Conservation (phyloP, 441 rosid genomes). For the Theobroma grandiflorum region DNA sequence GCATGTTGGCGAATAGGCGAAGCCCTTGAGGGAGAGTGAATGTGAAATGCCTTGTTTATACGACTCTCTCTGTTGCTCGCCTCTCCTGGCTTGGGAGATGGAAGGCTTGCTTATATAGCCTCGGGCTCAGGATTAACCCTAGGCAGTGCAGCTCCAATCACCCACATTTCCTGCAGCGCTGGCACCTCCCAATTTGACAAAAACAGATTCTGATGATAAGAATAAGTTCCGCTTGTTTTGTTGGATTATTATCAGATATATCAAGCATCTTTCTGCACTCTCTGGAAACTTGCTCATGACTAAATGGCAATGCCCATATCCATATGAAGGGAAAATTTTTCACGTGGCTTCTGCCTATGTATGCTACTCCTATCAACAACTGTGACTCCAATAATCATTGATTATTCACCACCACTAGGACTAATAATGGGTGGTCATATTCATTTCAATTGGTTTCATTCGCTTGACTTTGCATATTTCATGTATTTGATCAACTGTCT, state of each 20-base stretch:
- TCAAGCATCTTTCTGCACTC: not conserved
- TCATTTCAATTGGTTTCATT: too few species aligned
- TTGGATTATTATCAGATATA: not conserved
- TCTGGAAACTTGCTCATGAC: not conserved
- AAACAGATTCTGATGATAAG: not conserved
- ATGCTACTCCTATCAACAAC: not conserved
- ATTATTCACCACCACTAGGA: too few species aligned
- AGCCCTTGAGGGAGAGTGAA: slow-evolving; percentile 32
- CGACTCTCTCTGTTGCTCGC: not conserved
- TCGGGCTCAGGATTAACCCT: not conserved
- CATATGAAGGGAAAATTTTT: not conserved
- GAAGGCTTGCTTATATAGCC: not conserved
- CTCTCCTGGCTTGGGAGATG: not conserved
- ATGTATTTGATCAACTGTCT: too few species aligned
- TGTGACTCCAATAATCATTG: not conserved
- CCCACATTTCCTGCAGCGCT: not conserved
- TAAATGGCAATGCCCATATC: not conserved
- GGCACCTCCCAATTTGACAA: slow-evolving; percentile 1
- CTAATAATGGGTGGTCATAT: too few species aligned
- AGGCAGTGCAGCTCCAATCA: not conserved
- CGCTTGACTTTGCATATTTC: too few species aligned
- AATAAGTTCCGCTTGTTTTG: slow-evolving; percentile 6
- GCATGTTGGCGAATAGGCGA: slow-evolving; percentile 9
- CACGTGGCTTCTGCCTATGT: not conserved
- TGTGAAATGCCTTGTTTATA: not conserved